phyloP scores from a whole-genome alignment of 176 grass and related monocot species.

The Dactylis glomerata region DNA sequence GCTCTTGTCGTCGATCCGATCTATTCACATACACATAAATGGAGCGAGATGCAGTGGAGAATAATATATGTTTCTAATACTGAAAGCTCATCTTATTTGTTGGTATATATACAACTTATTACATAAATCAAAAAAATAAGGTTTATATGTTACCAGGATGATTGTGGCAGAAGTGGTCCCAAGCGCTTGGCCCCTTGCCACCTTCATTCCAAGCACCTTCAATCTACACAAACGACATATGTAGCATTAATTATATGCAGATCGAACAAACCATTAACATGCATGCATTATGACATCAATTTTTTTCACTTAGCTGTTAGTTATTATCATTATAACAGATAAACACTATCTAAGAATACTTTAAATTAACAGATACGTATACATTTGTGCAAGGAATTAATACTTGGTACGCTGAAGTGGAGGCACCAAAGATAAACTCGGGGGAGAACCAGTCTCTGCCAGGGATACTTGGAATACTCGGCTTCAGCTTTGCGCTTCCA shows the following conservation, averaged over 20 bases:
- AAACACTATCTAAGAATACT: too few species aligned
- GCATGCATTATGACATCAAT: neutral
- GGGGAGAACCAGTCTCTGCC: neutral
- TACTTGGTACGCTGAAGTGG: too few species aligned
- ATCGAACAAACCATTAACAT: neutral
- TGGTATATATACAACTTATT: neutral
- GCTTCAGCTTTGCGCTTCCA: neutral
- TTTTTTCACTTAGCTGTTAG: too few species aligned
- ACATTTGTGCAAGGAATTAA: too few species aligned
- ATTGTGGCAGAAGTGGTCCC: neutral
- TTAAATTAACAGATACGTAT: too few species aligned
- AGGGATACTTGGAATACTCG: neutral
- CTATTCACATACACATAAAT: neutral
- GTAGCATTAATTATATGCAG: too few species aligned
- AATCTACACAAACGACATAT: neutral
- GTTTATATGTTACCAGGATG: neutral
- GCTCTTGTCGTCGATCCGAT: neutral
- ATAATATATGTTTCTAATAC: neutral
- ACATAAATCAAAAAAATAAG: neutral
- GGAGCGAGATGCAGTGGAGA: neutral
- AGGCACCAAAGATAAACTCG: neutral
- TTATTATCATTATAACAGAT: too few species aligned
- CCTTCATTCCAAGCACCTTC: constrained; percentile 5
- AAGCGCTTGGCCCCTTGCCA: neutral
- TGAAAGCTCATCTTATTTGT: neutral